These are phyloP conservation scores for Leccinum pseudoinsigne DNA, from an alignment of 1,284 basidiomycete genomes.

Conservation along the genomic window DNA sequence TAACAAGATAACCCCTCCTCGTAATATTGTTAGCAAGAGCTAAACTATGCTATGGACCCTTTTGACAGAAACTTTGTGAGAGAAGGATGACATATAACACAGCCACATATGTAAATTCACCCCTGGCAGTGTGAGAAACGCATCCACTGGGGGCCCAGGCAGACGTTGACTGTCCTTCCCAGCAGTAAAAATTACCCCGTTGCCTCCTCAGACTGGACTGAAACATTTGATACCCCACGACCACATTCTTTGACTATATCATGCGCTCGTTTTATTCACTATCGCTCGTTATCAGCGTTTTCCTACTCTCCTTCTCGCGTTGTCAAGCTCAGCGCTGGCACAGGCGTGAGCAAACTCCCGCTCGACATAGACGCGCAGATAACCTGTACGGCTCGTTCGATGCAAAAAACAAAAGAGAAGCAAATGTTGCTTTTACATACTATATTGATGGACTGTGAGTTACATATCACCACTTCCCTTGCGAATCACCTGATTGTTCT, in stretches of 20 bases:
- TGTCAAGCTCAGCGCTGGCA: slow-evolving; percentile 12
- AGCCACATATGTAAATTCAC: not conserved
- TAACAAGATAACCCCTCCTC: too few species aligned
- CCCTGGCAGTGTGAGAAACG: not conserved
- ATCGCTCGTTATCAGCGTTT: slow-evolving; percentile 24
- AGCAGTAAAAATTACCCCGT: not conserved
- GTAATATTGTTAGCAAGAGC: too few species aligned
- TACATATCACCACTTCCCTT: not conserved
- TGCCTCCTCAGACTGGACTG: not conserved
- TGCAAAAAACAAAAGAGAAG: slow-evolving; percentile 21
- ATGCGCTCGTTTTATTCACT: slow-evolving; percentile 31
- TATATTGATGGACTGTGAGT: slow-evolving; percentile 29
- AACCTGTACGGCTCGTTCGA: slow-evolving; percentile 1
- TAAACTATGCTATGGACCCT: too few species aligned
- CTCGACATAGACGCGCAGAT: slow-evolving; percentile 9
- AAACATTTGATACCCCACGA: not conserved
- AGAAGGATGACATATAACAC: not conserved
- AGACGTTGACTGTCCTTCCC: not conserved
- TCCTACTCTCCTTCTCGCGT: slow-evolving; percentile 18
- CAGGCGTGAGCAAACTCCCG: slow-evolving; percentile 11
- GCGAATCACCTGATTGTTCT: slow-evolving; percentile 1
- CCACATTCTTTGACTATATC: slow-evolving; percentile 17
- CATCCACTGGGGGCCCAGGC: not conserved
- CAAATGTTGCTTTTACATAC: slow-evolving; percentile 27
- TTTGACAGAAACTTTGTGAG: too few species aligned